Evolutionary conservation across 768 basidiomycete genomes (phyloP).

Genomic region (Agrocybe chaxingu): DNA sequence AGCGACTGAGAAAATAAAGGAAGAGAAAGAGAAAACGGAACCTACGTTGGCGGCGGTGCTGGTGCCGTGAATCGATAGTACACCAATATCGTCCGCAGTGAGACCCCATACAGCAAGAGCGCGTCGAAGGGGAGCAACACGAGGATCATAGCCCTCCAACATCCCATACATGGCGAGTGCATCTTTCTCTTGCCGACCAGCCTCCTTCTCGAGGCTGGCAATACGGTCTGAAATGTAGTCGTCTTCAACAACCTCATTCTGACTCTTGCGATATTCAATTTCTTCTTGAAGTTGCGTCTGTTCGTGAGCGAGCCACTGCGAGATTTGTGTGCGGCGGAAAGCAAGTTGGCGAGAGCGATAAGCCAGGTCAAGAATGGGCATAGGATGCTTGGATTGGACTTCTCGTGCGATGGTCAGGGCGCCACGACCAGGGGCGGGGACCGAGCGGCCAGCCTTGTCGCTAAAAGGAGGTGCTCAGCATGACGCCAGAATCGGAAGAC

Average conservation of each 20-base stretch:
- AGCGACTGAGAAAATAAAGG: slow-evolving; percentile 7
- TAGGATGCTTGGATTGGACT: slow-evolving; percentile 72
- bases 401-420: slow-evolving; percentile 88
- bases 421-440: slow-evolving; percentile 95
- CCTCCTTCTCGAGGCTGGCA: slow-evolving; percentile 86
- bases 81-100: slow-evolving; percentile 88
- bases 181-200: slow-evolving; percentile 87
- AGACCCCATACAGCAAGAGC: slow-evolving; percentile 97
- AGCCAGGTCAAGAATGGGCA: slow-evolving; percentile 76
- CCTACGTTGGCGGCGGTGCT: slow-evolving; percentile 79
- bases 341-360: slow-evolving; percentile 93
- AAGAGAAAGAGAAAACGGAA: slow-evolving; percentile 7
- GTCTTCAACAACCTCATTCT: slow-evolving; percentile 50
- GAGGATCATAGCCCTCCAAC: slow-evolving; percentile 84
- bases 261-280: slow-evolving; percentile 53
- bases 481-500: background rate
- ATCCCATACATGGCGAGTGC: slow-evolving; percentile 93
- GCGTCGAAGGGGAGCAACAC: slow-evolving; percentile 87
- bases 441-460: slow-evolving; percentile 97
- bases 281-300: slow-evolving; percentile 83
- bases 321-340: slow-evolving; percentile 94
- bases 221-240: slow-evolving; percentile 76
- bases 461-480: slow-evolving; percentile 32
- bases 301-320: slow-evolving; percentile 92
- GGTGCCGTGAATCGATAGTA: slow-evolving; percentile 86